A percentile compares a stretch with the other conserved stretches of the same genome.
Conservation (phyloP, 208 protist species). For the Trypanosoma rangeli region DNA sequence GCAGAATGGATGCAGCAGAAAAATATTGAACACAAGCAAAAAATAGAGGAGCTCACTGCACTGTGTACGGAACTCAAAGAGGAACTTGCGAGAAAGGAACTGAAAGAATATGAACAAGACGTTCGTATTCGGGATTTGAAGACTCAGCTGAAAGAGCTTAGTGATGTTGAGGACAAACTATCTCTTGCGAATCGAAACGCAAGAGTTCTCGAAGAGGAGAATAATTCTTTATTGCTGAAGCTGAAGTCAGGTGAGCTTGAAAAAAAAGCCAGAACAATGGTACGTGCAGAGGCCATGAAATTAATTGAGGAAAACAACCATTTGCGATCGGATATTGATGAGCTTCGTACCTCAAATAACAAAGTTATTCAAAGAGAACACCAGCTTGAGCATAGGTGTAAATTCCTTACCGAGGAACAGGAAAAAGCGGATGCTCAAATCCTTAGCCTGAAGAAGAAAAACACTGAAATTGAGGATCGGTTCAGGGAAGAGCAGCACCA, state of each 20-base stretch:
- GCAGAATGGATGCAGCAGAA: conserved; percentile 16
- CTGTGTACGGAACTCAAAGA: conserved; percentile 30
- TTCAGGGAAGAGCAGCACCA: conserved; percentile 56
- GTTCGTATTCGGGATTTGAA: conserved; percentile 58
- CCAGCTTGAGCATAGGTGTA: conserved; percentile 77
- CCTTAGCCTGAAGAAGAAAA: conserved; percentile 17
- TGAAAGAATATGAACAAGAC: conserved; percentile 74
- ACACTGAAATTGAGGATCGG: conserved; percentile 46
- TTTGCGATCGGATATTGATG: conserved; percentile 29
- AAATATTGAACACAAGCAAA: conserved; percentile 26
- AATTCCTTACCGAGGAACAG: conserved; percentile 36
- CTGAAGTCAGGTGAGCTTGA: conserved; percentile 38
- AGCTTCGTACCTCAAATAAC: conserved; percentile 30
- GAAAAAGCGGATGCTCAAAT: conserved; percentile 37
- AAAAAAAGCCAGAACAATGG: conserved; percentile 5
- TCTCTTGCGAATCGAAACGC: conserved; percentile 68
- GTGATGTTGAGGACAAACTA: conserved; percentile 67
- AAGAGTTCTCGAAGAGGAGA: conserved; percentile 78
- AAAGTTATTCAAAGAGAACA: conserved; percentile 58
- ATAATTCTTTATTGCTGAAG: conserved; percentile 47
- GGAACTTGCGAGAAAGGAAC: conserved; percentile 59
- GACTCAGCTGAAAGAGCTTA: conserved; percentile 44
- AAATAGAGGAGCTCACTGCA: conserved; percentile 23
- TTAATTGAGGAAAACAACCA: conserved; percentile 64
- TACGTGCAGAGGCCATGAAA: conserved; percentile 44